Evolutionary conservation across 2,329 filamentous ascomycete species (phyloP), one percentile per base, ranked within the genome.

Genomic region (Dactylellina drechsleri): DNA sequence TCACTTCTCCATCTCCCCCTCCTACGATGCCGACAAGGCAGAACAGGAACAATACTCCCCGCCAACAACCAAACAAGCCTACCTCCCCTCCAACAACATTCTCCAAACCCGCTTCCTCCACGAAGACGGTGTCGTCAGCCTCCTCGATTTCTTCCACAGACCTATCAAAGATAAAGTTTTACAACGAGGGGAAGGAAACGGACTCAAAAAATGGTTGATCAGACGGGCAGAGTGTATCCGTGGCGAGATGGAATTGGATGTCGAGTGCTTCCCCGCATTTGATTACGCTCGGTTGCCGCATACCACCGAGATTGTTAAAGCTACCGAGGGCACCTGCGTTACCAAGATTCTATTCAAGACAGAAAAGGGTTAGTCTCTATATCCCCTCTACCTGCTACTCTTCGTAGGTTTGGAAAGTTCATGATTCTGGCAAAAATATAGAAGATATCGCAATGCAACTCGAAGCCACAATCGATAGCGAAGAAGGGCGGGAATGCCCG

Each of bases 41-140:
- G 10, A 43, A 16, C 79, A 77, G 13, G 83, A 84, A 0, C 66
- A 70, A n/a, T 76, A 76, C 66, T 82, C 85, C n/a, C 86, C 87
- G 20, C 84, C 85, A 1, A 91, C 90, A 1, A 92, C 88, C 41
- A 93, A 93, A 81, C 91, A 93, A 82, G 88, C 91, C 79, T 93
- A 93, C 79, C 84, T 92, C 1, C 90, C 90, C 0, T 90, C 88
- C 8, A 90, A 89, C 56, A 92, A 91, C 78, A 89, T 93, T 72
- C 83, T 93, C 1, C 89, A 92, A 80, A 93, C 91, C 0, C 85
- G 90, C n/a, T 92, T 90, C 81, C 90, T 92, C 77, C 87, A 90
- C 77, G 91, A 93, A 78, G 87, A 90, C 66, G 91, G 91, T 0
- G 91, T 92, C 0, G 87, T 91, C 10, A 90, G 91, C 66, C 81